These are phyloP conservation scores for Lepiota venenata DNA, from an alignment of 768 basidiomycete species.

Conservation along the genomic window DNA sequence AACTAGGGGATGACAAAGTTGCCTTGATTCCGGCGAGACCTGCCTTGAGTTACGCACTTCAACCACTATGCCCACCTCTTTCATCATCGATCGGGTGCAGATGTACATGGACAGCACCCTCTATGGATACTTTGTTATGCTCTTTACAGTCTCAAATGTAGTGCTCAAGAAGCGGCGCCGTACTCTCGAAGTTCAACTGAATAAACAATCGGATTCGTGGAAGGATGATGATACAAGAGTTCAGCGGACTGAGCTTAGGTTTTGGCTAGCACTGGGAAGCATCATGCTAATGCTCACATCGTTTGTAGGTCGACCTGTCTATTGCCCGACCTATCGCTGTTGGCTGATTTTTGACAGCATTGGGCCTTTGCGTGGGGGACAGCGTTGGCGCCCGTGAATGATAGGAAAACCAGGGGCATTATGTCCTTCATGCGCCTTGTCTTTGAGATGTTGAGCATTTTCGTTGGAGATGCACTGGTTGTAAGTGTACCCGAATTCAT, in stretches of 20 bases:
- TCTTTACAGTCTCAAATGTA: background rate
- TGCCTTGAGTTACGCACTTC: background rate
- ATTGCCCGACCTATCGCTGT: background rate
- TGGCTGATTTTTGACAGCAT: background rate
- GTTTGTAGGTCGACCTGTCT: background rate
- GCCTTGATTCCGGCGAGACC: no score
- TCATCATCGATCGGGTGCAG: background rate
- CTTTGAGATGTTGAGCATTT: background rate
- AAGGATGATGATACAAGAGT: background rate
- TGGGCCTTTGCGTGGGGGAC: slow-evolving; percentile 4
- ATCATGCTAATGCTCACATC: background rate
- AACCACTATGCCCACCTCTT: background rate
- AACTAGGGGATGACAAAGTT: no score
- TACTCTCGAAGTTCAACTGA: background rate
- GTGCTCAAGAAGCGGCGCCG: background rate
- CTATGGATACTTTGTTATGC: slow-evolving; percentile 4
- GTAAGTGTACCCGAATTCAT: background rate
- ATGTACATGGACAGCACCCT: slow-evolving; percentile 1
- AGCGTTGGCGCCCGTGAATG: background rate
- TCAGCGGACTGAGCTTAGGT: background rate
- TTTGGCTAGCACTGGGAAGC: slow-evolving; percentile 1
- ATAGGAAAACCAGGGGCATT: background rate
- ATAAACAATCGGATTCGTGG: background rate
- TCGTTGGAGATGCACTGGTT: background rate
- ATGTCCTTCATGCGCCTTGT: slow-evolving; percentile 2